phyloP scores from a whole-genome alignment of 2,329 filamentous ascomycete genomes.

The Fusarium penzigii region DNA sequence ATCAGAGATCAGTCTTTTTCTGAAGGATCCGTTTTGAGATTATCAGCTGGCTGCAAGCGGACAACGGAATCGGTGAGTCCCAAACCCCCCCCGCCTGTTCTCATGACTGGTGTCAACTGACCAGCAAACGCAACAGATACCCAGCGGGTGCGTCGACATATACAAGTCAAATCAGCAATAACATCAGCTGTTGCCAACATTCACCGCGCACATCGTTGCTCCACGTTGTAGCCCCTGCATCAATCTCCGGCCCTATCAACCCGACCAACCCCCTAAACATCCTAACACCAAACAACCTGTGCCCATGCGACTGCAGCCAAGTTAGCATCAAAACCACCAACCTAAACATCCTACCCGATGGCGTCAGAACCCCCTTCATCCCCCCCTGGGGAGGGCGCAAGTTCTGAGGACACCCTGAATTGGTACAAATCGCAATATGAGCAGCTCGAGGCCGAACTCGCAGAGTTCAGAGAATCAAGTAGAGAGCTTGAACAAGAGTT shows the following conservation, averaged over 20 bases:
- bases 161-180: background rate
- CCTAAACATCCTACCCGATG: slow-evolving; percentile 40
- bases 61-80: slow-evolving; percentile 28
- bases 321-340: slow-evolving; percentile 8
- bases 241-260: background rate
- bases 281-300: slow-evolving; percentile 5
- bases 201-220: background rate
- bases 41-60: slow-evolving; percentile 10
- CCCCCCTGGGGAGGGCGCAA: slow-evolving; percentile 56
- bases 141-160: background rate
- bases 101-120: slow-evolving; percentile 18
- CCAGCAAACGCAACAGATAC: slow-evolving; percentile 4
- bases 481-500: slow-evolving; percentile 92
- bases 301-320: slow-evolving; percentile 17
- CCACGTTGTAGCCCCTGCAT: background rate
- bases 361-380: slow-evolving; percentile 61
- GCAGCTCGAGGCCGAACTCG: slow-evolving; percentile 84
- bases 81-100: slow-evolving; percentile 18
- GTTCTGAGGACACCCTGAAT: slow-evolving; percentile 72
- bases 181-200: background rate
- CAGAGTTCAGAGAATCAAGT: slow-evolving; percentile 92
- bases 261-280: background rate
- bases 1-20: slow-evolving; percentile 8
- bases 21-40: slow-evolving; percentile 8
- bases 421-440: slow-evolving; percentile 98